Conservation (phyloP, 139 green algal species). For the Marvania coccoides region DNA sequence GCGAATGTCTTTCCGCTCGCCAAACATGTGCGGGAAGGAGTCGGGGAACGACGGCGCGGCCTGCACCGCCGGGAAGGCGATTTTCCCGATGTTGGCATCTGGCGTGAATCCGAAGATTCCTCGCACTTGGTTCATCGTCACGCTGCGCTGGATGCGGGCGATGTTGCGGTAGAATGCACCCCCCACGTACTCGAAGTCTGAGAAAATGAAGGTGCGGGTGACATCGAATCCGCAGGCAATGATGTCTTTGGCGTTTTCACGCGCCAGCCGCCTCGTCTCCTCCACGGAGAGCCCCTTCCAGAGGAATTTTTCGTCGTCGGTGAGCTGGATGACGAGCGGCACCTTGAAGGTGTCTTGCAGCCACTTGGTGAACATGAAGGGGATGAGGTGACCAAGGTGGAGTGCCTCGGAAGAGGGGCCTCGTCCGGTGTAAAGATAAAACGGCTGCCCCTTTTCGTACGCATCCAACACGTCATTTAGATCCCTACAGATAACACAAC, state of each 20-base stretch:
- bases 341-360: slow-evolving; percentile 92
- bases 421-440: slow-evolving; percentile 96
- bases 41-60: slow-evolving; percentile 88
- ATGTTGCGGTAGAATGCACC: slow-evolving; percentile 93
- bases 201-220: slow-evolving; percentile 96
- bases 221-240: slow-evolving; percentile 97
- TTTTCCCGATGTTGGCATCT: slow-evolving; percentile 94
- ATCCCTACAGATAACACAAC: slow-evolving; percentile 38
- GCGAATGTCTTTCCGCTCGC: slow-evolving; percentile 66
- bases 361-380: slow-evolving; percentile 96
- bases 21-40: slow-evolving; percentile 96
- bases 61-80: slow-evolving; percentile 90
- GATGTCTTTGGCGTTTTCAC: slow-evolving; percentile 97
- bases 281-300: slow-evolving; percentile 78
- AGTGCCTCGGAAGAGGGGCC: slow-evolving; percentile 94
- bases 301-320: slow-evolving; percentile 94
- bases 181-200: slow-evolving; percentile 93
- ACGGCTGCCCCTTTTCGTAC: slow-evolving; percentile 86
- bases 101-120: slow-evolving; percentile 85
- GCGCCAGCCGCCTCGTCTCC: slow-evolving; percentile 69
- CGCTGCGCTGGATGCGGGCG: slow-evolving; percentile 68
- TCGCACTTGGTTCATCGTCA: slow-evolving; percentile 87
- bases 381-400: slow-evolving; percentile 94
- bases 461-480: slow-evolving; percentile 80
- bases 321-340: slow-evolving; percentile 97